Evolutionary conservation across 2,329 filamentous ascomycete genomes (phyloP), one percentile per base, ranked within the genome.

Genomic region (Alternaria conjuncta): DNA sequence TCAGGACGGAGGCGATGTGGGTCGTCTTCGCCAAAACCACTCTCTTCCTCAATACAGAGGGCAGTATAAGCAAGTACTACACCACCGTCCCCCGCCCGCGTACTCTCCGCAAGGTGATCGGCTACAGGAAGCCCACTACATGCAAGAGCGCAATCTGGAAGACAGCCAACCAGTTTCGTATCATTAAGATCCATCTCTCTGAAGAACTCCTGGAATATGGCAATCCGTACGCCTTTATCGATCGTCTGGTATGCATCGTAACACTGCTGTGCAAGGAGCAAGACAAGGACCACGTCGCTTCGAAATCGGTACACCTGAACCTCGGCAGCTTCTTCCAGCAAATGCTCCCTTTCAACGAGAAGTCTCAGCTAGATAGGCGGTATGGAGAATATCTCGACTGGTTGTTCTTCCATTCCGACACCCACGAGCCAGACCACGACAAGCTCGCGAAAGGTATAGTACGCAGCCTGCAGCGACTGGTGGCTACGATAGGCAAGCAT

Each of bases 1-100:
- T 70, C 30, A 49, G 62, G 3, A 50, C 45, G 12, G 69, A 71
- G 41, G 67, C 67, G 3, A 45, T 44, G 11, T 71, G 65, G 65
- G 65, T 68, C 3, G 20, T 70, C 4, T 55, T 46, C 46, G 61
- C 45, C 11, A 56, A 60, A 23, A 64, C 61, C 11, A 30, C 12
- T 6, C 49, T 68, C 3, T 25, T 55, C 3, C 20, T 71, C 6
- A 21, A 63, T 4, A 32, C 63, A 0, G 49, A 43, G 41, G n/a
- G 21, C 4, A 20, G 53, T 2, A 46, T 70, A 15, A 21, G 23
- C 12, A 36, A 26, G 4, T 70, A 71, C 26, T 50, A 36, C 32
- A n/a, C 32, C 32, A 36, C 32, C 32, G 3, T 36, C 32, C 15
- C 32, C 8, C 32, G 32, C 15, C 32, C 32, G 32, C 32, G 15